These are phyloP conservation scores for Lyophyllum decastes DNA, from an alignment of 768 basidiomycete genomes.

Conservation along the genomic window DNA sequence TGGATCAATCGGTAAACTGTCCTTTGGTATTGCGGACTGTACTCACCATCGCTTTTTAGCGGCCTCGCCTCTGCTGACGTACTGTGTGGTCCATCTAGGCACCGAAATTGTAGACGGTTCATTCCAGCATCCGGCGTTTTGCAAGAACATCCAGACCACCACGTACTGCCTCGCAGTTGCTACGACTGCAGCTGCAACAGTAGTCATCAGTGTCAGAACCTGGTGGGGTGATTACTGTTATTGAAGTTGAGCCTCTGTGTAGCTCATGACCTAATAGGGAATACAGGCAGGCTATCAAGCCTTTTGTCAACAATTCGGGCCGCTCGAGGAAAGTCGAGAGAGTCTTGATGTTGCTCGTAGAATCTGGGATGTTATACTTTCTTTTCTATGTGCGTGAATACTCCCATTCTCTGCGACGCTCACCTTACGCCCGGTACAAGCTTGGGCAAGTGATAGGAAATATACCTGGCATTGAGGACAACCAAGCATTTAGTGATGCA, in stretches of 20 bases:
- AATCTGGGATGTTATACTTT: constrained; percentile 9
- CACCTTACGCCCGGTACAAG: background rate
- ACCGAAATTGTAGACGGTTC: constrained; percentile 9
- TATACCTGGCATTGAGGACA: background rate
- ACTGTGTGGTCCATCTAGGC: constrained; percentile 4
- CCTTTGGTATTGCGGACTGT: too few species aligned
- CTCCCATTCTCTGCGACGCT: background rate
- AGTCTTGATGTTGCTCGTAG: constrained; percentile 4
- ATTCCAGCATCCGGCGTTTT: constrained; percentile 9
- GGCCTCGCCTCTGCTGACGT: background rate
- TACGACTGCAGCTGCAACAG: constrained; percentile 7
- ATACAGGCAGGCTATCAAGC: too few species aligned
- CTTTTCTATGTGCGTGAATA: constrained; percentile 8
- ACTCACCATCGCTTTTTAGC: too few species aligned
- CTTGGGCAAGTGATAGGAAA: constrained; percentile 2
- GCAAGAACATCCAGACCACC: constrained; percentile 6
- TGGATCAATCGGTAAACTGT: too few species aligned
- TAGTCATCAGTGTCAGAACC: constrained; percentile 1
- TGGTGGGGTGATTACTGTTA: constrained; percentile 1
- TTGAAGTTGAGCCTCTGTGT: too few species aligned
- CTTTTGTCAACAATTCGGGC: background rate
- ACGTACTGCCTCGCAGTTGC: constrained; percentile 2
- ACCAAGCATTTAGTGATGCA: background rate
- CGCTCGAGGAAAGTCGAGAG: background rate
- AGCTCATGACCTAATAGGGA: too few species aligned